Conservation (phyloP, 2,329 filamentous ascomycete species). For the Fusarium palustre region DNA sequence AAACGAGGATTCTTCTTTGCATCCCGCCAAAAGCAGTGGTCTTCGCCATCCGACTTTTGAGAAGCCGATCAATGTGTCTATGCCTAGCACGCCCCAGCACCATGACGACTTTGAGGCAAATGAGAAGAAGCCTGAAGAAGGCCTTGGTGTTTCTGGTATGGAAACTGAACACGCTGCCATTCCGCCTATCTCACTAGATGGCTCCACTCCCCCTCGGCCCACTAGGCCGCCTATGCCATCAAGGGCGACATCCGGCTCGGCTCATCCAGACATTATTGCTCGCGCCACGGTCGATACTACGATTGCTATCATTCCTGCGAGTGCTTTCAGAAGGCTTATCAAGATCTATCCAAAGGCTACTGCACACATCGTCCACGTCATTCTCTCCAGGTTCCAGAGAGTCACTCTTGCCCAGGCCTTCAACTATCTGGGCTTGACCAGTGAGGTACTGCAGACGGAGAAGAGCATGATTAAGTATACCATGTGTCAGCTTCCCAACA, state of each 20-base stretch:
- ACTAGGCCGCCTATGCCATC: slow-evolving; percentile 57
- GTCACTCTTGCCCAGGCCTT: slow-evolving; percentile 96
- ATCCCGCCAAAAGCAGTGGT: slow-evolving; percentile 44
- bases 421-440: slow-evolving; percentile 90
- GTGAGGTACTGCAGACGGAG: slow-evolving; percentile 92
- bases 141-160: slow-evolving; percentile 19
- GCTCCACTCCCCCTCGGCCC: slow-evolving; percentile 43
- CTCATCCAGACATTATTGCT: slow-evolving; percentile 97
- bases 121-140: slow-evolving; percentile 36
- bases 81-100: slow-evolving; percentile 56
- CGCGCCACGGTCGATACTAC: slow-evolving; percentile 96
- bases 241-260: slow-evolving; percentile 73
- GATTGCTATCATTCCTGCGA: slow-evolving; percentile 97
- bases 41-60: slow-evolving; percentile 48
- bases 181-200: slow-evolving; percentile 80
- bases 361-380: slow-evolving; percentile 97
- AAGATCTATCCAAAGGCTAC: slow-evolving; percentile 96
- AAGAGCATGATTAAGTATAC: slow-evolving; percentile 95
- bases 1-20: slow-evolving; percentile 62
- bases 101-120: slow-evolving; percentile 42
- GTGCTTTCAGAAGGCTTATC: slow-evolving; percentile 91
- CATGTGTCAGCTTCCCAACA: slow-evolving; percentile 89
- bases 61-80: slow-evolving; percentile 47
- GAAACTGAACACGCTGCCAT: slow-evolving; percentile 62
- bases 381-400: slow-evolving; percentile 90